Conservation (phyloP, 768 basidiomycete genomes). For the Naganishia randhawae region DNA sequence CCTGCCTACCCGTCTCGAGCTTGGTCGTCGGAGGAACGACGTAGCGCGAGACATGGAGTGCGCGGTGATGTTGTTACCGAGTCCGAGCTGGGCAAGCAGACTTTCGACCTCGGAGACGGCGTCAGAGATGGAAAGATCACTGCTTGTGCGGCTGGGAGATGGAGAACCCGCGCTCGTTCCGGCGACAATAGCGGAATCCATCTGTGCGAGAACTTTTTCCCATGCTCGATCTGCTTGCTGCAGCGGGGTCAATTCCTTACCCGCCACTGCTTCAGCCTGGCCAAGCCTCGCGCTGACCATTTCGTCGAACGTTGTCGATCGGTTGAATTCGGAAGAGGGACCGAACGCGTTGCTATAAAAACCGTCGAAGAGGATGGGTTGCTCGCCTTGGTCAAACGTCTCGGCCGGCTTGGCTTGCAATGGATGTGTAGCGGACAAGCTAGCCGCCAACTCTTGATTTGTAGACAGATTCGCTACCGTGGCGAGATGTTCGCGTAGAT, state of each 20-base stretch:
- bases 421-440: background rate
- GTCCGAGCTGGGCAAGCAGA: background rate
- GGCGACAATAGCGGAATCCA: background rate
- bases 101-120: conserved; percentile 14
- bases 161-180: background rate
- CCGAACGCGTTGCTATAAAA: conserved; percentile 16
- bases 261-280: background rate
- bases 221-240: conserved; percentile 11
- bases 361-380: background rate
- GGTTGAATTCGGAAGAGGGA: background rate
- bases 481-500: conserved; percentile 12
- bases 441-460: background rate
- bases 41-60: background rate
- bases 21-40: conserved; percentile 15
- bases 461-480: conserved; percentile 8
- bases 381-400: conserved; percentile 3
- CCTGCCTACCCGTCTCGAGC: conserved; percentile 1
- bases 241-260: background rate
- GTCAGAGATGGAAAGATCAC: background rate
- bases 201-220: conserved; percentile 14
- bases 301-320: conserved; percentile 11
- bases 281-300: conserved; percentile 7
- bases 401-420: background rate
- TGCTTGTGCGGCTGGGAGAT: background rate
- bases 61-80: background rate